phyloP scores from a whole-genome alignment of 1,284 basidiomycete species.

The Cutaneotrichosporon daszewskae region DNA sequence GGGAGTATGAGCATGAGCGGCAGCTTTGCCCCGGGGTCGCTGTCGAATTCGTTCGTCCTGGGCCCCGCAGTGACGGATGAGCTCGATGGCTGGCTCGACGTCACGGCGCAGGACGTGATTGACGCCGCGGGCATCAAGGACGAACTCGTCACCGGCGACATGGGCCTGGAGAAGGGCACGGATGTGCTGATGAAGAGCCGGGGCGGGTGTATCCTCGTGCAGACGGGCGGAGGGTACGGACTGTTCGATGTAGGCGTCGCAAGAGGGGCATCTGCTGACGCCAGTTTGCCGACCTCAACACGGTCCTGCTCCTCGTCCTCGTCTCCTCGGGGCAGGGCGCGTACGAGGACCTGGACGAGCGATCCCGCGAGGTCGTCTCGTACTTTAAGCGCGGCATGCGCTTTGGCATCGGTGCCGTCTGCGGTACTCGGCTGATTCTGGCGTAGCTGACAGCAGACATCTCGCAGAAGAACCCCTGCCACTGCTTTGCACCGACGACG shows the following conservation, averaged over 20 bases:
- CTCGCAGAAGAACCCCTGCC: slow-evolving; percentile 35
- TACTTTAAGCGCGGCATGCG: slow-evolving; percentile 18
- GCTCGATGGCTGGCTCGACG: slow-evolving; percentile 26
- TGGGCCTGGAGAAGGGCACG: slow-evolving; percentile 33
- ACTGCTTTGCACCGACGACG: slow-evolving; percentile 17
- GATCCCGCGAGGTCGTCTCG: slow-evolving; percentile 17
- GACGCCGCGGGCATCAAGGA: background rate
- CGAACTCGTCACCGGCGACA: slow-evolving; percentile 12
- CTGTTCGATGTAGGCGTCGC: slow-evolving; percentile 33
- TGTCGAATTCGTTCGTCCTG: slow-evolving; percentile 15
- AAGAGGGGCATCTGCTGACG: background rate
- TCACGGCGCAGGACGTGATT: slow-evolving; percentile 10
- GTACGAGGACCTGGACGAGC: slow-evolving; percentile 13
- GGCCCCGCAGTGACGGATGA: slow-evolving; percentile 11
- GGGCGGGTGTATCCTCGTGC: slow-evolving; percentile 21
- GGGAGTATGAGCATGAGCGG: slow-evolving; percentile 6
- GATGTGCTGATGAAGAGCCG: slow-evolving; percentile 28
- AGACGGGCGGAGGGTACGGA: slow-evolving; percentile 16
- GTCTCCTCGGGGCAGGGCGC: slow-evolving; percentile 15
- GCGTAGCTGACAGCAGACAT: slow-evolving; percentile 21
- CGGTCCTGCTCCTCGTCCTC: slow-evolving; percentile 33
- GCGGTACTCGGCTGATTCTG: slow-evolving; percentile 19
- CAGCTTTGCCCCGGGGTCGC: slow-evolving; percentile 2
- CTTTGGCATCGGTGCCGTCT: slow-evolving; percentile 23
- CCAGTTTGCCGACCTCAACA: slow-evolving; percentile 38